Evolutionary conservation across 495 filamentous ascomycete species (phyloP), one percentile per base, ranked within the genome.

Genomic region (Rusavskia elegans): DNA sequence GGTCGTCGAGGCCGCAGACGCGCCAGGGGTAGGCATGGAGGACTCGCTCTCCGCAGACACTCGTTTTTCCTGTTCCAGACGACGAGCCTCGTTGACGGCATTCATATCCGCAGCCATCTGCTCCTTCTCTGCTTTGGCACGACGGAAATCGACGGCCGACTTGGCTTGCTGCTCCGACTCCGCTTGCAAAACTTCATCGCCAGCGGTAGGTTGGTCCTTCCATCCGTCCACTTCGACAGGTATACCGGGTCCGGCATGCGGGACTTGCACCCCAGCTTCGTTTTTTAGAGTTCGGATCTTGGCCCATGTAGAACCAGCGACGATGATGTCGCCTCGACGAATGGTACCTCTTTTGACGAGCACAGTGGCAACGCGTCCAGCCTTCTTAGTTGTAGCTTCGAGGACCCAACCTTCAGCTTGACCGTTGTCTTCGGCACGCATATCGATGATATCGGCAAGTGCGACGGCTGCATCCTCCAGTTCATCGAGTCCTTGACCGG

Each of bases 191-290:
- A 95, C 80, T 66, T 88, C 78, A 58, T 92, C 84, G 29, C 93
- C 93, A 14, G 93, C 93, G n/a, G 71, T 69, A 0, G 93, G 89
- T 42, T 90, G 84, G 49, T 94, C 89, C 56, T 80, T 81, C 93
- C 93, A 99, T 4, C 93, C 93, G 53, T 94, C 82, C 45, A 99
- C 76, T 62, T 96, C 87, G 7, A 95, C 85, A 0, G 92, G 89
- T 37, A 81, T 87, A 7, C 92, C 93, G 0, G 93, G 93, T 0
- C 81, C 77, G n/a, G 88, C 87, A 61, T 81, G 80, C 11, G 68
- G 58, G 35, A 97, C 72, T 13, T 79, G 67, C 17, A 77, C 64
- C 30, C 92, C 88, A 17, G 85, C 84, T 71, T 97, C 89, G 60
- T 96, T 93, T 16, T 81, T 76, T 14, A 99, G 73, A 10, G 79